Evolutionary conservation across 2,329 filamentous ascomycete species (phyloP).

Genomic region (Colletotrichum sansevieriae): DNA sequence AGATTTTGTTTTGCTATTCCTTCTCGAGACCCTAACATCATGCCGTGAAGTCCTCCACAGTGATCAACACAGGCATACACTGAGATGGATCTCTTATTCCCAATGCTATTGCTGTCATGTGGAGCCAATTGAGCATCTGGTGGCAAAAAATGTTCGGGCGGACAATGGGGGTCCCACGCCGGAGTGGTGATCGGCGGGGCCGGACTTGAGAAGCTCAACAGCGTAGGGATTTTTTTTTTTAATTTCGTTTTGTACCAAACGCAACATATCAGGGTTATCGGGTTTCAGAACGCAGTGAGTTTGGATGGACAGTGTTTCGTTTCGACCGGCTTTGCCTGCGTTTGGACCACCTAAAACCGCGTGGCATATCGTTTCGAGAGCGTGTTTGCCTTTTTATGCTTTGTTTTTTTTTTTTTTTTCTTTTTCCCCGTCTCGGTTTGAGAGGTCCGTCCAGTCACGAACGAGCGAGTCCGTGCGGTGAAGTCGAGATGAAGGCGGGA

Average conservation of each 20-base stretch:
- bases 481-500: neutral
- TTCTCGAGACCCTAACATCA: neutral
- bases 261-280: neutral
- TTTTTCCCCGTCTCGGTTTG: slow-evolving; percentile 15
- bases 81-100: neutral
- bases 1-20: slow-evolving; percentile 30
- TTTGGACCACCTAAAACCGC: neutral
- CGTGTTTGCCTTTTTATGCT: neutral
- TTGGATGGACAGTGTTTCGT: slow-evolving; percentile 16
- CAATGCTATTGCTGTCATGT: neutral
- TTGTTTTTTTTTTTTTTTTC: neutral
- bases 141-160: neutral
- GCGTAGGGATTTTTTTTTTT: too few species aligned
- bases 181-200: neutral
- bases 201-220: too few species aligned
- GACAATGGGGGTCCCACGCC: neutral
- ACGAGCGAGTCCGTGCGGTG: slow-evolving; percentile 19
- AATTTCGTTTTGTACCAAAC: too few species aligned
- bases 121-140: neutral
- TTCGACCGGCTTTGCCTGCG: slow-evolving; percentile 3
- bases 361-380: slow-evolving; percentile 20
- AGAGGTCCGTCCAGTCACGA: neutral
- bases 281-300: slow-evolving; percentile 16
- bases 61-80: neutral
- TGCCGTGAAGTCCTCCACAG: neutral